These are phyloP conservation scores for Cystobasidiopsis lactophilus DNA, from an alignment of 768 basidiomycete species.

Conservation along the genomic window DNA sequence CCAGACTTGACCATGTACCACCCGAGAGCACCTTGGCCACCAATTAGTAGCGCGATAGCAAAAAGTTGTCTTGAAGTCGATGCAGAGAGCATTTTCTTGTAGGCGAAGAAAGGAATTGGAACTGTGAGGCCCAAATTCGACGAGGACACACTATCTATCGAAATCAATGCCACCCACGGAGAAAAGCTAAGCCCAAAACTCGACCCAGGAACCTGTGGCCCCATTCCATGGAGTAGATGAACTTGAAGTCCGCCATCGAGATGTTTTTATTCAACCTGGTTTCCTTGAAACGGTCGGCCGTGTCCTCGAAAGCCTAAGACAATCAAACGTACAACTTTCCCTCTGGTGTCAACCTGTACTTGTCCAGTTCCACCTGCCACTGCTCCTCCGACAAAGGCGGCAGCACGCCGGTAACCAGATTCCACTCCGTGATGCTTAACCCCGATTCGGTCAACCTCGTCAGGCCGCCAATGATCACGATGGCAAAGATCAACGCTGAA, in stretches of 20 bases:
- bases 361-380: slow-evolving; percentile 76
- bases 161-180: slow-evolving; percentile 24
- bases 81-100: slow-evolving; percentile 39
- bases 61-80: slow-evolving; percentile 42
- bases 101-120: slow-evolving; percentile 19
- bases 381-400: slow-evolving; percentile 54
- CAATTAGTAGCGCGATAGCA: slow-evolving; percentile 58
- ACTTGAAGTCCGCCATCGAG: slow-evolving; percentile 72
- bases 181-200: slow-evolving; percentile 56
- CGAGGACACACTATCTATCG: neutral
- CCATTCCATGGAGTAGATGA: slow-evolving; percentile 98
- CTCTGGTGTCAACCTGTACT: slow-evolving; percentile 85
- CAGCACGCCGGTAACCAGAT: slow-evolving; percentile 65
- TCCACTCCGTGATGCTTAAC: slow-evolving; percentile 95
- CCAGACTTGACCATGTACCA: slow-evolving; percentile 99
- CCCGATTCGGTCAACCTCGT: slow-evolving; percentile 95
- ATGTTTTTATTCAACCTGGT: slow-evolving; percentile 70
- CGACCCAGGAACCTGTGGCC: slow-evolving; percentile 81
- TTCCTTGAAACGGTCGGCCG: neutral
- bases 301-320: neutral
- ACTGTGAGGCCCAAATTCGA: neutral
- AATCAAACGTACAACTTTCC: slow-evolving; percentile 56
- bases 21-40: slow-evolving; percentile 72
- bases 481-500: slow-evolving; percentile 64
- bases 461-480: slow-evolving; percentile 86